Base-by-base conservation (phyloP, 768 basidiomycete genomes). In the Rhodosporidiobolus odoratus region DNA sequence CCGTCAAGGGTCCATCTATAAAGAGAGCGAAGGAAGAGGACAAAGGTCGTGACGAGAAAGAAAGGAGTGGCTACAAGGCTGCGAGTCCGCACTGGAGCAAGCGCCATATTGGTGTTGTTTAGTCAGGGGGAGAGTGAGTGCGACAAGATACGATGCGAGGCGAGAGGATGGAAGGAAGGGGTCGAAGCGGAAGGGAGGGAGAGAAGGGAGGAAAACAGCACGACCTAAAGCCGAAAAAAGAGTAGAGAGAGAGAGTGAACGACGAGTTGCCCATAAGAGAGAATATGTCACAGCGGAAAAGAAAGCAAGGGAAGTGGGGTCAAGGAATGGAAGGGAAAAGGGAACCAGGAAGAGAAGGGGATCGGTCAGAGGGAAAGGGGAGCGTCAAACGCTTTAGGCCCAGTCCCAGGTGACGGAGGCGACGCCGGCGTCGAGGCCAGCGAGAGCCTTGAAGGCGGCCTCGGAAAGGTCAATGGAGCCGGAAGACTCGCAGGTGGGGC, bases 401-500 rank as follows among this genome's bases (percentile, higher is more conserved):
- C 45, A 65, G 58, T 38, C 38, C 79, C 78, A 80, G 35, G 62
- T 63, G 77, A 81, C 89, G 58, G 81, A 75, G 68, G 89, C 82
- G 67, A 81, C 73, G 71, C 92, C 92, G 32, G 83, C 77, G 10
- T 75, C 76, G 52, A 82, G 76, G 57, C 79, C 64, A 56, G 84
- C 85, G 66, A 94, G 84, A 23, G 78, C 75, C 34, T 80, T 38
- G 84, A 94, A 93, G 54, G 89, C 88, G 63, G 76, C 86, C 62
- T 59, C 75, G 35, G 80, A 81, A 68, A 81, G 78, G 59, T 82
- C 81, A 77, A 96, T 86, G 23, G 87, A 89, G 79, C 88, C 84
- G 37, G 43, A 41, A 75, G 35, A 59, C 27, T 30, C 52, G 52
- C 62, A 65, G 6, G 53, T 35, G 23, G 63, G 65, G 57, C 69